phyloP scores from a whole-genome alignment of 1,284 basidiomycete genomes.

The Sporisorium exsertum region DNA sequence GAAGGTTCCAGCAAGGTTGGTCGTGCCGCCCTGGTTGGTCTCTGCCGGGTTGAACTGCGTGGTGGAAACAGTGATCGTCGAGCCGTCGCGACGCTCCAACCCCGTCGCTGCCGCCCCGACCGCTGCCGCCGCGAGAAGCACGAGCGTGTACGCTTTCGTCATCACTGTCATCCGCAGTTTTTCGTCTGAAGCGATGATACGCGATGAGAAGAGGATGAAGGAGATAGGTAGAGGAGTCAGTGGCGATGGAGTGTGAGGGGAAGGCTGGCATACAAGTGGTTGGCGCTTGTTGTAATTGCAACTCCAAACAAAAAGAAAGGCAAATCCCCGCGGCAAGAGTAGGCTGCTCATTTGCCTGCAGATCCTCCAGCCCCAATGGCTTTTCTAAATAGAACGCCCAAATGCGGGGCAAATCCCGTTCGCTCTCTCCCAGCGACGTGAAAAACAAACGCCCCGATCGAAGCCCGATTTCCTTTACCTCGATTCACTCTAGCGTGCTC shows the following conservation, averaged over 20 bases:
- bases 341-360: constrained; percentile 9
- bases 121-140: background rate
- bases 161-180: background rate
- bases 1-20: constrained; percentile 58
- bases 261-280: background rate
- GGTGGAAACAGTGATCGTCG: constrained; percentile 31
- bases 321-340: background rate
- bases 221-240: background rate
- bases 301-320: background rate
- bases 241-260: background rate
- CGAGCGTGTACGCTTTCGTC: background rate
- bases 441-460: background rate
- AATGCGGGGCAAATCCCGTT: constrained; percentile 32
- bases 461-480: background rate
- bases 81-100: constrained; percentile 23
- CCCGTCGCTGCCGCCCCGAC: background rate
- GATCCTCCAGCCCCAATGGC: background rate
- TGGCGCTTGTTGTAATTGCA: background rate
- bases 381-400: background rate
- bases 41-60: constrained; percentile 49
- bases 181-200: background rate
- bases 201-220: background rate
- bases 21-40: constrained; percentile 59
- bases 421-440: background rate
- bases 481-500: background rate